Conservation (phyloP, 2,329 filamentous ascomycete species). For the Beauveria pseudobassiana region DNA sequence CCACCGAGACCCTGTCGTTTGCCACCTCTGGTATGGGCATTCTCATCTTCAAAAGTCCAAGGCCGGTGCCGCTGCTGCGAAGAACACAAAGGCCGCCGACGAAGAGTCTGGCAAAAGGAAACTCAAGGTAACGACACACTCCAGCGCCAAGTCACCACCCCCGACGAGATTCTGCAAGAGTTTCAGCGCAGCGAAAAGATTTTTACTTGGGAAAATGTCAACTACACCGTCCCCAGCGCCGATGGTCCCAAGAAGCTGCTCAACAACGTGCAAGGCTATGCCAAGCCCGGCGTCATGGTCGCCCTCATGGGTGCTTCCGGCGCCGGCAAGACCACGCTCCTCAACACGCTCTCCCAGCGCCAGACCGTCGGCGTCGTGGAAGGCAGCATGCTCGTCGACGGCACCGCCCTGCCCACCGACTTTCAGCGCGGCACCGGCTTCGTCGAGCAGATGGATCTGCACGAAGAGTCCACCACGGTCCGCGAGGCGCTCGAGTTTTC, state of each 20-base stretch:
- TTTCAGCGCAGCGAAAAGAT: conserved; percentile 52
- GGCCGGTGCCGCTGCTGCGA: conserved; percentile 42
- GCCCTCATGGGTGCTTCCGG: conserved; percentile 76
- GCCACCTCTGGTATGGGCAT: conserved; percentile 56
- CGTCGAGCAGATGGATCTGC: conserved; percentile 57
- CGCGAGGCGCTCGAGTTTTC: conserved; percentile 60
- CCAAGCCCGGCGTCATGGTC: conserved; percentile 71
- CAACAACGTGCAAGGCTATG: conserved; percentile 61
- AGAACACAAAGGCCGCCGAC: conserved; percentile 19
- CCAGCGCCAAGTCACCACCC: conserved; percentile 7
- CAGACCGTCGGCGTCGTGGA: conserved; percentile 66
- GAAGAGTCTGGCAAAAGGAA: conserved; percentile 22
- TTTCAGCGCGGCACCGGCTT: conserved; percentile 77
- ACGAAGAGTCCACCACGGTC: conserved; percentile 59
- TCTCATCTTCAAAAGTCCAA: conserved; percentile 64
- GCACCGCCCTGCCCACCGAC: conserved; percentile 59
- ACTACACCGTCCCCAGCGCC: conserved; percentile 58
- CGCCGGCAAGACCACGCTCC: conserved; percentile 75
- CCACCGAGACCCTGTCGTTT: conserved; percentile 60
- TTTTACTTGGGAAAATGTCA: conserved; percentile 64
- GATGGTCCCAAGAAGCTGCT: conserved; percentile 26
- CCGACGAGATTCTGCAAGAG: conserved; percentile 33
- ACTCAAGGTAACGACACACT: conserved; percentile 21
- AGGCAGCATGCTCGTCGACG: conserved; percentile 75
- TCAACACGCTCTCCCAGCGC: conserved; percentile 69